These are phyloP conservation scores for Pseudogymnoascus sp. DNA, from an alignment of 2,329 filamentous ascomycete genomes.

Conservation along the genomic window DNA sequence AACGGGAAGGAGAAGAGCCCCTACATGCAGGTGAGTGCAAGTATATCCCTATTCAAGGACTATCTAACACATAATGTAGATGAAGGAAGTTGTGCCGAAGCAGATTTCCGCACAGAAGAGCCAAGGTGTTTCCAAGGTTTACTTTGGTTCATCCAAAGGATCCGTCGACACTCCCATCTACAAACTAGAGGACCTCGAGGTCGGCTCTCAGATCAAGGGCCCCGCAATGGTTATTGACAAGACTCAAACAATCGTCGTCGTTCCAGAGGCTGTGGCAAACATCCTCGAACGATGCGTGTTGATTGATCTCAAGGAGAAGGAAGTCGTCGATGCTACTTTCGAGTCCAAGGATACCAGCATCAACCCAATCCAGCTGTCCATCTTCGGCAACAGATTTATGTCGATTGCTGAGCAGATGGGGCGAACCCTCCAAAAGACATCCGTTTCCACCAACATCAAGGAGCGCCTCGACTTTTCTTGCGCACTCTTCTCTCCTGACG, in stretches of 20 bases:
- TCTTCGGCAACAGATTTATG: slow-evolving; percentile 77
- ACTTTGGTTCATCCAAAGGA: background rate
- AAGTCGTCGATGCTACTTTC: slow-evolving; percentile 8
- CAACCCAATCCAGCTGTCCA: slow-evolving; percentile 66
- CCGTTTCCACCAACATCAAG: slow-evolving; percentile 70
- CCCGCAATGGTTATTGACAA: slow-evolving; percentile 81
- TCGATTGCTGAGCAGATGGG: slow-evolving; percentile 80
- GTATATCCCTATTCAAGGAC: background rate
- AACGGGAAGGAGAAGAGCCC: slow-evolving; percentile 53
- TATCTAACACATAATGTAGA: slow-evolving; percentile 34
- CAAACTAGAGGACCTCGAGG: slow-evolving; percentile 61
- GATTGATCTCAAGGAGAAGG: slow-evolving; percentile 48
- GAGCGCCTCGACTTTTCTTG: slow-evolving; percentile 76
- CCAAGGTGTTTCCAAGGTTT: background rate
- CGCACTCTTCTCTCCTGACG: slow-evolving; percentile 65
- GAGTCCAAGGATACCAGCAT: slow-evolving; percentile 39
- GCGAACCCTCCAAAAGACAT: slow-evolving; percentile 66
- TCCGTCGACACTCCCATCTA: slow-evolving; percentile 58
- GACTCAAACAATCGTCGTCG: slow-evolving; percentile 84
- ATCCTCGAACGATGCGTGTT: slow-evolving; percentile 74
- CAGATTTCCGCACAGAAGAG: background rate
- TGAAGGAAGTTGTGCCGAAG: slow-evolving; percentile 22
- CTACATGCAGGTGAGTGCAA: background rate
- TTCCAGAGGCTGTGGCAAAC: slow-evolving; percentile 65
- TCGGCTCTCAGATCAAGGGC: slow-evolving; percentile 66